Base-by-base conservation (phyloP, 2,329 filamentous ascomycete species). In the Phyllosticta citriasiana region DNA sequence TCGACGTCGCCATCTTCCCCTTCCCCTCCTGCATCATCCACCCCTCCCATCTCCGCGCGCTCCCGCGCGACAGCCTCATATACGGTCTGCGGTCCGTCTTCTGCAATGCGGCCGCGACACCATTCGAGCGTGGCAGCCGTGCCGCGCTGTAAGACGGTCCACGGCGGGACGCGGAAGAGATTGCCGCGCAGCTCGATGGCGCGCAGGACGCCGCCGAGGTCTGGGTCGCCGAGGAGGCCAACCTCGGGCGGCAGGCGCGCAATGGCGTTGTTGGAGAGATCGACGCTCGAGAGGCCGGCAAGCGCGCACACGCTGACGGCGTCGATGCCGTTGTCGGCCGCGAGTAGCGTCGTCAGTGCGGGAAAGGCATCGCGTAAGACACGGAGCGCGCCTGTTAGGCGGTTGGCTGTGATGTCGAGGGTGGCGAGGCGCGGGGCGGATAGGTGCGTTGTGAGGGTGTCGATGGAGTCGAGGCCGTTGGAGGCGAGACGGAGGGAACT, bases 211-310 rank as follows among this genome's bases (percentile, higher is more conserved):
- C 40, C 40, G 40, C 40, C 40, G 14, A 16, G 16, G 16, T 55
- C 59, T 64, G 67, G 79, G 1, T 86, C 87, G 25, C 87, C 86
- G 0, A 96, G 78, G 12, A 96, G 77, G 0, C 93, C 93, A 10
- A 97, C 80, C 7, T 87, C 84, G 0, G 92, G 88, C 63, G 94
- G 89, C 14, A 97, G 77, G 55, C 84, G 83, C n/a, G 83, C 83
- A 64, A 97, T 90, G 57, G 93, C 88, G 69, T 97, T 97, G 73
- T 91, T 92, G 65, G 84, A 85, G 8, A 91, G 84, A 71, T 96
- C 90, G 2, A 95, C 83, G 4, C 88, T 82, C 65, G 84, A 84
- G 61, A 97, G 72, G 0, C 93, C 92, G 57, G 81, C 80, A 47
- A 97, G 84, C 9, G 85, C 79, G 9, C 91, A 87, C 0, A 89